Evolutionary conservation across 2,329 filamentous ascomycete species (phyloP).

Genomic region (Cladorrhinum sp.): DNA sequence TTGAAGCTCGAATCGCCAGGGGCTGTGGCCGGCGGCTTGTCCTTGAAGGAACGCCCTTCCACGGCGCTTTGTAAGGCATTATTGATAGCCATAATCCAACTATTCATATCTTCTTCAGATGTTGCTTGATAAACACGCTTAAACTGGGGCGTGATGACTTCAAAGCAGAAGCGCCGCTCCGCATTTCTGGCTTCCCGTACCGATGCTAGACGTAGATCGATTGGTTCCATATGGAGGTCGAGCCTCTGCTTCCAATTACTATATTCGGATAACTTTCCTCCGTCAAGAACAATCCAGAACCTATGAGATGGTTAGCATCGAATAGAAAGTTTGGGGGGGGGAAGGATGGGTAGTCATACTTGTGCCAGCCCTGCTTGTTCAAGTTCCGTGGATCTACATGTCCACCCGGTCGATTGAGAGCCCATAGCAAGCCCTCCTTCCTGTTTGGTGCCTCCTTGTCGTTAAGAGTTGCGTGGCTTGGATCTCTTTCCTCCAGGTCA

Average conservation of each 20-base stretch:
- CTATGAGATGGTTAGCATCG: slow-evolving; percentile 42
- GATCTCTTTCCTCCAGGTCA: slow-evolving; percentile 82
- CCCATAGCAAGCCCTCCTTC: slow-evolving; percentile 94
- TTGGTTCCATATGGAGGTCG: slow-evolving; percentile 96
- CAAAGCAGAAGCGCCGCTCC: slow-evolving; percentile 94
- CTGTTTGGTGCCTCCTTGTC: slow-evolving; percentile 65
- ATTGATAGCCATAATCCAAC: slow-evolving; percentile 94
- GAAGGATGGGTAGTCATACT: slow-evolving; percentile 57
- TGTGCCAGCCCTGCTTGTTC: slow-evolving; percentile 98
- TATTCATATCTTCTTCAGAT: slow-evolving; percentile 96
- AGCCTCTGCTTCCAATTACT: slow-evolving; percentile 99
- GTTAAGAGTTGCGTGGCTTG: slow-evolving; percentile 47
- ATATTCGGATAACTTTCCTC: slow-evolving; percentile 95
- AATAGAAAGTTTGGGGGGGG: no score
- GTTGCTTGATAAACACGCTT: slow-evolving; percentile 97
- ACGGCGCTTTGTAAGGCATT: slow-evolving; percentile 96
- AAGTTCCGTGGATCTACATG: slow-evolving; percentile 93
- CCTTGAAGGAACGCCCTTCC: slow-evolving; percentile 67
- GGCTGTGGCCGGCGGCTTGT: slow-evolving; percentile 43
- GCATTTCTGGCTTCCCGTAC: slow-evolving; percentile 93
- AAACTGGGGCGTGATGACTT: slow-evolving; percentile 94
- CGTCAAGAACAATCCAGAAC: slow-evolving; percentile 98
- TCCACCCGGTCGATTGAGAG: slow-evolving; percentile 84
- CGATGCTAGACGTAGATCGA: slow-evolving; percentile 94
- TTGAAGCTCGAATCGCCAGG: slow-evolving; percentile 54